phyloP scores from a whole-genome alignment of 2,329 filamentous ascomycete genomes.

The Blastomyces emzantsi region DNA sequence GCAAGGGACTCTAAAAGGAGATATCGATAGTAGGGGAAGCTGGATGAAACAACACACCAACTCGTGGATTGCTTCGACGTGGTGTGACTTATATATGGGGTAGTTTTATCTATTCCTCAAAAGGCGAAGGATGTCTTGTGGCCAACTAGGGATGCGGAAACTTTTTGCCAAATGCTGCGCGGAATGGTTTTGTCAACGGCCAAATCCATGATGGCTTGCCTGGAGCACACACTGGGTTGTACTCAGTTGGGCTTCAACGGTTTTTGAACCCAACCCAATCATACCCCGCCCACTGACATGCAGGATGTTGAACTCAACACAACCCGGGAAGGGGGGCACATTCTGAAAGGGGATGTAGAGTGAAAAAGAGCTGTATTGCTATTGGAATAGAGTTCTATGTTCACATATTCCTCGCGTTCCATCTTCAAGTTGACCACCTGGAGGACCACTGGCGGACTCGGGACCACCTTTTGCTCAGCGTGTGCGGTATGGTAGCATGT shows the following conservation, averaged over 20 bases:
- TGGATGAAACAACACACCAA: too few species aligned
- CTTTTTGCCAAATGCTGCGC: not conserved
- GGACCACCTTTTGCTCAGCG: too few species aligned
- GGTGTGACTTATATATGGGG: not conserved
- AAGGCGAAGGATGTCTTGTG: not conserved
- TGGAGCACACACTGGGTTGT: not conserved
- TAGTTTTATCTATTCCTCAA: too few species aligned
- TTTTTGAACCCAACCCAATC: not conserved
- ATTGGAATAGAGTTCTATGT: not conserved
- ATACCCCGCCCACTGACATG: not conserved
- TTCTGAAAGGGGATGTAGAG: not conserved
- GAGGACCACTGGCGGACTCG: not conserved
- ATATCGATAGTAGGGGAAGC: not conserved
- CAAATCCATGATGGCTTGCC: too few species aligned
- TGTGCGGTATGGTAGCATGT: too few species aligned
- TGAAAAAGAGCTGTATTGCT: not conserved
- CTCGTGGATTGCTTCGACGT: not conserved
- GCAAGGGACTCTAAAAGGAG: too few species aligned
- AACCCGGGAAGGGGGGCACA: not conserved
- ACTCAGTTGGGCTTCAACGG: not conserved
- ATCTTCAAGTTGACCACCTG: not conserved
- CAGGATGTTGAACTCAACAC: not conserved
- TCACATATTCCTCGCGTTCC: not conserved
- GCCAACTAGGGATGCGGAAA: not conserved
- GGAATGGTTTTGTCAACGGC: not conserved